These are phyloP conservation scores for Meira miltonrushii DNA, from an alignment of 1,284 basidiomycete genomes.

Conservation along the genomic window DNA sequence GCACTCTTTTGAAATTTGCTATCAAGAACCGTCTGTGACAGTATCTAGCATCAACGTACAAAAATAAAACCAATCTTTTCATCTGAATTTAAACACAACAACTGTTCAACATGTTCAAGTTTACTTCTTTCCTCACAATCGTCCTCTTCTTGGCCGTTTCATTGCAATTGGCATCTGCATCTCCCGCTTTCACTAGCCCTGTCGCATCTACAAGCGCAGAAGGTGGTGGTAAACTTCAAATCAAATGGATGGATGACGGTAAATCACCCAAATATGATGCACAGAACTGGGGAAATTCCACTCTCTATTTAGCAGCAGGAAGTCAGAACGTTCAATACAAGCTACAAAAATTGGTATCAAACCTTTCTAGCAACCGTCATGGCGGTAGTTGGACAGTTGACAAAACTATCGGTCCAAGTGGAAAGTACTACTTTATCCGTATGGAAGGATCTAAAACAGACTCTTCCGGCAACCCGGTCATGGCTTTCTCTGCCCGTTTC, in stretches of 20 bases:
- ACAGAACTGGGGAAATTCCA: conserved; percentile 34
- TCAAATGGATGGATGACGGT: conserved; percentile 43
- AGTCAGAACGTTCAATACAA: conserved; percentile 40
- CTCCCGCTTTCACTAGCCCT: conserved; percentile 34
- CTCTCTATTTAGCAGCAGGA: conserved; percentile 43
- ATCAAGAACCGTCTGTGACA: too few relatives aligned
- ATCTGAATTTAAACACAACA: too few relatives aligned
- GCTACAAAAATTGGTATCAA: conserved; percentile 32
- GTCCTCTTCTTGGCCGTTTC: conserved; percentile 21
- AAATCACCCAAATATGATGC: conserved; percentile 19
- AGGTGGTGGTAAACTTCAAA: conserved; percentile 25
- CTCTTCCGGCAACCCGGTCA: conserved; percentile 22
- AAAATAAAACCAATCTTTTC: too few relatives aligned
- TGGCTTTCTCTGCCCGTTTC: conserved; percentile 47
- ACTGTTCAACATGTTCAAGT: too few relatives aligned
- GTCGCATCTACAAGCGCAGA: conserved; percentile 32
- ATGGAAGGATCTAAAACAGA: conserved; percentile 35
- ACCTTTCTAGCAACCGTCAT: conserved; percentile 19
- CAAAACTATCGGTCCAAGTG: conserved; percentile 26
- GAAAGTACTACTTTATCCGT: conserved; percentile 45
- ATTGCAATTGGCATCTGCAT: conserved; percentile 20
- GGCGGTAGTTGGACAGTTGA: conserved; percentile 25
- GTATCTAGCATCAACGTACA: too few relatives aligned
- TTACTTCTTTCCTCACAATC: conserved; percentile 20
- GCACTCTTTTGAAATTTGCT: background rate